Conservation (phyloP, 768 basidiomycete genomes). For the Lenzites betulinus region DNA sequence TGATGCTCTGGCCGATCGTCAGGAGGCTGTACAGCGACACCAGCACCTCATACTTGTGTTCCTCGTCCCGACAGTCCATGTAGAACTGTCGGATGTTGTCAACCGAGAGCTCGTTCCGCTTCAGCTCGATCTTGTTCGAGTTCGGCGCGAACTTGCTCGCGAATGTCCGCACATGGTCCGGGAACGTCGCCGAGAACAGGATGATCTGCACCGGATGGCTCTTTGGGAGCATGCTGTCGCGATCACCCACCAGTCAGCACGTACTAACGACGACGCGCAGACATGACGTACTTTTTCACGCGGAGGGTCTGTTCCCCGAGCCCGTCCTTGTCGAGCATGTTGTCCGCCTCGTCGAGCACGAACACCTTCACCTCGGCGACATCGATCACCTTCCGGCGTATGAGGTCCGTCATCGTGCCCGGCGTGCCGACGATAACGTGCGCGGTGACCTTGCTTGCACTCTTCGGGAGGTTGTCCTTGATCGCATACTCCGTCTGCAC, state of each 20-base stretch:
- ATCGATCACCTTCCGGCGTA: slow-evolving; percentile 78
- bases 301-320: slow-evolving; percentile 91
- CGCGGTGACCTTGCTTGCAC: slow-evolving; percentile 69
- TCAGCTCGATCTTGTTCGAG: slow-evolving; percentile 95
- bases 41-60: slow-evolving; percentile 94
- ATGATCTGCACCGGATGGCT: slow-evolving; percentile 72
- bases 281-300: slow-evolving; percentile 80
- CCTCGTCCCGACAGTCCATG: slow-evolving; percentile 91
- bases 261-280: neutral
- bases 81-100: slow-evolving; percentile 97
- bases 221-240: slow-evolving; percentile 57
- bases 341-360: slow-evolving; percentile 97
- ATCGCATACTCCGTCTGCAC: slow-evolving; percentile 96
- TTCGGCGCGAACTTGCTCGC: slow-evolving; percentile 90
- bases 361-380: slow-evolving; percentile 83
- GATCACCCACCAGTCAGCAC: neutral
- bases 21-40: slow-evolving; percentile 87
- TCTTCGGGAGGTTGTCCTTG: slow-evolving; percentile 76
- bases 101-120: slow-evolving; percentile 91
- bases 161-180: slow-evolving; percentile 89
- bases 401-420: slow-evolving; percentile 89
- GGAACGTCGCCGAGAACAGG: slow-evolving; percentile 98
- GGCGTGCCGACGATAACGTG: slow-evolving; percentile 97
- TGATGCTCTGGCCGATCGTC: slow-evolving; percentile 97
- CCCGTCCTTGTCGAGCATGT: slow-evolving; percentile 95